phyloP scores from a whole-genome alignment of 2,329 filamentous ascomycete species.

The Colletotrichum euphorbiae region DNA sequence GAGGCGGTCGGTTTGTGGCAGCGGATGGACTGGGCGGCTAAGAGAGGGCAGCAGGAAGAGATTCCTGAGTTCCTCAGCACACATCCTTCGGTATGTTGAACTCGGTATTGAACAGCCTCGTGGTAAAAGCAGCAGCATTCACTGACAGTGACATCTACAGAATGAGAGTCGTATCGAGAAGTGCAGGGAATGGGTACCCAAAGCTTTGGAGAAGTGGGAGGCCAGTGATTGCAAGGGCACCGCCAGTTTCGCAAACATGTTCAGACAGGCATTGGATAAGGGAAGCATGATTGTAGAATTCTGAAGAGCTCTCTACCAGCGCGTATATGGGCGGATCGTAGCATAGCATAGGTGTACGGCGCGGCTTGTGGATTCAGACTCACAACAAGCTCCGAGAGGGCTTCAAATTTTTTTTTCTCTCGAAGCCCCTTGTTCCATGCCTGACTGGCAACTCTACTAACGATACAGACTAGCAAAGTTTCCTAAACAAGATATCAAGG shows the following conservation, averaged over 20 bases:
- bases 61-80: slow-evolving; percentile 80
- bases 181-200: slow-evolving; percentile 72
- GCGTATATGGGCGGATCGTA: background rate
- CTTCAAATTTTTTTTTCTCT: background rate
- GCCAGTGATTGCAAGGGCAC: slow-evolving; percentile 67
- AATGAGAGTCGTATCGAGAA: slow-evolving; percentile 73
- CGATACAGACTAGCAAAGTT: background rate
- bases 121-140: background rate
- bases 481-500: slow-evolving; percentile 1
- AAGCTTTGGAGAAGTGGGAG: slow-evolving; percentile 65
- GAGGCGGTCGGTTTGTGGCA: slow-evolving; percentile 75
- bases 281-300: slow-evolving; percentile 47
- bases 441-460: background rate
- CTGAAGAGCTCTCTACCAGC: slow-evolving; percentile 41
- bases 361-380: background rate
- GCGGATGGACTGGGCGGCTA: slow-evolving; percentile 68
- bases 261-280: slow-evolving; percentile 60
- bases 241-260: slow-evolving; percentile 63
- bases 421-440: background rate
- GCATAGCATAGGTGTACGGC: background rate
- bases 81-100: slow-evolving; percentile 73
- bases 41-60: slow-evolving; percentile 54
- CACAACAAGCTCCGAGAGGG: background rate
- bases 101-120: no score
- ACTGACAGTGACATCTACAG: slow-evolving; percentile 46